Base-by-base conservation (phyloP, 2,329 filamentous ascomycete species). In the Trichoderma sp. region DNA sequence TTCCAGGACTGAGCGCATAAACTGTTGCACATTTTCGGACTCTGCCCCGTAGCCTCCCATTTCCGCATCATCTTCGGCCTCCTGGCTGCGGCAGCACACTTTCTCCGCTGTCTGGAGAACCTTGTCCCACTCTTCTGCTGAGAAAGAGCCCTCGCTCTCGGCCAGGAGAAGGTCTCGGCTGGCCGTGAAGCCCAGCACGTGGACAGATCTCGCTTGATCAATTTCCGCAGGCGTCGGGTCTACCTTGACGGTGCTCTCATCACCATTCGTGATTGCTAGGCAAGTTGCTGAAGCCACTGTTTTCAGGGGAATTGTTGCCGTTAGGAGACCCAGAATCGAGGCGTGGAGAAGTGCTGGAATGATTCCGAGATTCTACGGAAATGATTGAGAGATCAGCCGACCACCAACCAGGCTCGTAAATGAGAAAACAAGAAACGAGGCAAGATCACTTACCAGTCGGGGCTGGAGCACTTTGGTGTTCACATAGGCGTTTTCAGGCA, bases 301-400 rank as follows among this genome's bases (percentile, higher is more conserved):
- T 58, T 90, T 90, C 77, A 98, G 86, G 13, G 95, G 94, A 39
- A 98, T 87, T 1, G 92, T 91, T 30, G 93, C 94, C 57, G 94
- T 94, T 43, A 98, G 85, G 17, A 98, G 87, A 26, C 93, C 90
- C 50, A 96, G 84, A 47, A 95, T 84, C 6, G 93, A 88, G 1
- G 94, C 91, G 80, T 98, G 94, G 34, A 98, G 83, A 73, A 98
- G 86, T 39, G 93, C 89, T 28, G 96, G 93, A 69, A 99, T 88
- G 59, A 97, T 85, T 63, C 91, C 86, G 55, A 98, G 87, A 79
- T 93, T 93, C 91, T 95, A 59, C 30, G 4, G 15, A 62, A 23
- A 23, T 13, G 36, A 58, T 34, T 72, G 66, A 77, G 64, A 78
- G 65, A 55, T 61, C 13, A 50, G 57, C 28, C 2, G 64, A 28